phyloP scores from a whole-genome alignment of 768 basidiomycete genomes.

The Boletus insuetus region DNA sequence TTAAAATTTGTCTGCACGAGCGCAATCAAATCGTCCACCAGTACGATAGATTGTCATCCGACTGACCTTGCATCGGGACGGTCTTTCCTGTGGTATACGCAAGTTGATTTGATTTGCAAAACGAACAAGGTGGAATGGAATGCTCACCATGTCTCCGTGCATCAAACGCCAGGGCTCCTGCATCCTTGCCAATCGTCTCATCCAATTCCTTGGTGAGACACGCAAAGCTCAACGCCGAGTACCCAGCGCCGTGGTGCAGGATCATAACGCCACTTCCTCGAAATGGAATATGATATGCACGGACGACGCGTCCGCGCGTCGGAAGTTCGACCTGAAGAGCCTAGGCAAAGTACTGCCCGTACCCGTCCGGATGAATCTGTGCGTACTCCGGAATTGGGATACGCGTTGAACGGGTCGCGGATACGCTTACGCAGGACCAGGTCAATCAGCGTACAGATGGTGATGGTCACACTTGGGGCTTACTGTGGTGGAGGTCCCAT shows the following conservation, averaged over 20 bases:
- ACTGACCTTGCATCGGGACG: constrained; percentile 15
- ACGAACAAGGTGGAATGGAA: neutral
- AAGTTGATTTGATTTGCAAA: neutral
- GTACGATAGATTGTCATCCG: constrained; percentile 47
- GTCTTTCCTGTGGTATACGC: constrained; percentile 22
- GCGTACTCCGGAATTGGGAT: constrained; percentile 60
- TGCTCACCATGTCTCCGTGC: constrained; percentile 81
- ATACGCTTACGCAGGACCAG: constrained; percentile 27
- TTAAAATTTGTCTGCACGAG: constrained; percentile 71
- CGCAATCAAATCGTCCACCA: constrained; percentile 72
- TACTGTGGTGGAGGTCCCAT: constrained; percentile 65
- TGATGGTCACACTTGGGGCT: constrained; percentile 29
- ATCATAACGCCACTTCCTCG: constrained; percentile 64
- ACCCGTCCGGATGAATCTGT: constrained; percentile 65
- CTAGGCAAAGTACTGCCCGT: constrained; percentile 65
- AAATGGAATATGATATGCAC: constrained; percentile 84
- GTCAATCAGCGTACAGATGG: constrained; percentile 14
- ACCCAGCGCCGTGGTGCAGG: constrained; percentile 95
- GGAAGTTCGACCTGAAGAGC: constrained; percentile 76
- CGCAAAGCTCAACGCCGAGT: constrained; percentile 84
- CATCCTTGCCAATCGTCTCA: constrained; percentile 59
- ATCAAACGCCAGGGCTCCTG: constrained; percentile 82
- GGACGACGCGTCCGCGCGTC: constrained; percentile 57
- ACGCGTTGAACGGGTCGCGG: constrained; percentile 26
- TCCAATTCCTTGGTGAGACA: too few species aligned